Evolutionary conservation across 768 basidiomycete species (phyloP), one percentile per base, ranked within the genome.

Genomic region (Boletus rufocinnamomeus): DNA sequence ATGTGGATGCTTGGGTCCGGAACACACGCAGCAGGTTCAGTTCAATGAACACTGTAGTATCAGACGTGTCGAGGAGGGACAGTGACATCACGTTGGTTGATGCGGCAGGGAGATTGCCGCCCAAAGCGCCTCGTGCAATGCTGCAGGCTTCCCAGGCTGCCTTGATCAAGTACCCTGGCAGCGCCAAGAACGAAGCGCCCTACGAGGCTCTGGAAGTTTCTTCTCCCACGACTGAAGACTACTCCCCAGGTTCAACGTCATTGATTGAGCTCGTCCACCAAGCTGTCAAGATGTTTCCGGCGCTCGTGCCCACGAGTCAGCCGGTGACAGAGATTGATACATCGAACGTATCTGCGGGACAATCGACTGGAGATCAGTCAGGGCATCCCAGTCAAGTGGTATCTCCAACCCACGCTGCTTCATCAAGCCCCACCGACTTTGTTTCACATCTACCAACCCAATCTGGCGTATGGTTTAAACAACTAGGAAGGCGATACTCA

Each of bases 391-490:
- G 28, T 38, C 57, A 52, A 25, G 19, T 13, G n/a, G 57, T 21
- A 9, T 35, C 60, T 27, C 45, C 37, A 11, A 43, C 34, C 21
- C 38, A 10, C 19, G 16, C 50, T 40, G 11, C 50, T 14, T 17
- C 52, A 7, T 8, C 54, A 4, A 44, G 21, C 9, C 10, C 40
- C 16, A 23, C 56, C 2, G 55, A 64, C 43, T 53, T 59, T 40
- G 57, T 67, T 2, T 56, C 65, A 8, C 63, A 63, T 40, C 51
- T 56, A 8, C 66, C 58, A 14, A 59, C 62, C 11, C 35, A 59
- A 41, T 63, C 72, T 16, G 72, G 71, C 1, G 44, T 64, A 28
- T 72, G 71, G 71, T 70, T 70, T 38, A 64, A 47, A 47, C 63
- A 64, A 25, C 65, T 47, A 28, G 71, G 71, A 17, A 44, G 47